These are phyloP conservation scores for Sicyos baderoa DNA, from an alignment of 306 rosid genomes.

Conservation along the genomic window DNA sequence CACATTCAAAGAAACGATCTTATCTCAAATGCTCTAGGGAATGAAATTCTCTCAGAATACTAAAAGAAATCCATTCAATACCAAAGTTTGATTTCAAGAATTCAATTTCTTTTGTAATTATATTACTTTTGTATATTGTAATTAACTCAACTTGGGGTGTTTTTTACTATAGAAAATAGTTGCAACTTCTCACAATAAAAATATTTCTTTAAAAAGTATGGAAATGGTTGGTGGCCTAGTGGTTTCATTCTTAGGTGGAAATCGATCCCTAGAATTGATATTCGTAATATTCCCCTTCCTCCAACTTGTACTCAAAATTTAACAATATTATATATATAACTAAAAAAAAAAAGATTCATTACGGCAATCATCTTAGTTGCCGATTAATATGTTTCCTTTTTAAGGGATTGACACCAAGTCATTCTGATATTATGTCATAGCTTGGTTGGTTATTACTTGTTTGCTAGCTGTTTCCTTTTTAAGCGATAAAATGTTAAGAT, in stretches of 20 bases:
- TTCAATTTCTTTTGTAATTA: neutral
- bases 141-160: neutral
- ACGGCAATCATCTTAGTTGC: neutral
- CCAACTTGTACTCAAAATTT: too few species aligned
- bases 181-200: neutral
- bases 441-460: too few species aligned
- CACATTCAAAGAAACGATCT: neutral
- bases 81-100: neutral
- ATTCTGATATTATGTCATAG: too few species aligned
- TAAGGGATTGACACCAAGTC: neutral
- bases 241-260: too few species aligned
- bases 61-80: neutral
- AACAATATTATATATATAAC: too few species aligned
- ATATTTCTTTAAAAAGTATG: too few species aligned
- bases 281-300: too few species aligned
- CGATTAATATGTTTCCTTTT: neutral
- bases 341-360: too few species aligned
- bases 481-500: neutral
- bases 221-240: too few species aligned
- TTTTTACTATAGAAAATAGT: neutral
- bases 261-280: too few species aligned
- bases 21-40: slow-evolving; percentile 9
- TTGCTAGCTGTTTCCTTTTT: too few species aligned
- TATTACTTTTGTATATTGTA: neutral
- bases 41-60: neutral